Conservation (phyloP, 805 yeast genomes). For the Kazachstania viticola region DNA sequence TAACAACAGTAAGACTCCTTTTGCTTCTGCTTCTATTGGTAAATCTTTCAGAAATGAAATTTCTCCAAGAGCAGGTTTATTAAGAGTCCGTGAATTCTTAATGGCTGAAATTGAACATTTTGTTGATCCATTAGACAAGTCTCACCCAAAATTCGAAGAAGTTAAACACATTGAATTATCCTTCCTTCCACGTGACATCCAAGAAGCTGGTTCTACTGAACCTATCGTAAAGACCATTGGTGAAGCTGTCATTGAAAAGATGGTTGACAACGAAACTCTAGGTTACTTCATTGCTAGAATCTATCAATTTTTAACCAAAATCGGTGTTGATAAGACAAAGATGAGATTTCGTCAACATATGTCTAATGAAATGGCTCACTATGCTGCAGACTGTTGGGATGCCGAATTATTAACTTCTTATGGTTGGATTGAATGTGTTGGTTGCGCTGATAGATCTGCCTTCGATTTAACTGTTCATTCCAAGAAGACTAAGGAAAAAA, state of each 20-base stretch:
- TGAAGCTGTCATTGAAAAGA: conserved; percentile 76
- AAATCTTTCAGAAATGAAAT: conserved; percentile 98
- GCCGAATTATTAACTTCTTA: conserved; percentile 91
- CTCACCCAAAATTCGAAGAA: conserved; percentile 68
- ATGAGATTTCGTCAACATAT: conserved; percentile 97
- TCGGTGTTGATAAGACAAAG: conserved; percentile 79
- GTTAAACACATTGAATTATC: conserved; percentile 61
- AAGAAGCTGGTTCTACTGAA: conserved; percentile 72
- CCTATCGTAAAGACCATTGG: conserved; percentile 61
- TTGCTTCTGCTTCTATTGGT: conserved; percentile 98
- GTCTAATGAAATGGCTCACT: conserved; percentile 99
- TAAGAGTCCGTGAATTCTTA: conserved; percentile 95
- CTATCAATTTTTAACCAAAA: conserved; percentile 66
- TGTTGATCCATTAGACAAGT: conserved; percentile 85
- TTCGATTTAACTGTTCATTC: conserved; percentile 93
- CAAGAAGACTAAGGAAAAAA: conserved; percentile 87
- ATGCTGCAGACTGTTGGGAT: conserved; percentile 99
- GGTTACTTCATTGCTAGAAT: conserved; percentile 96
- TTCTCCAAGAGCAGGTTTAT: conserved; percentile 93
- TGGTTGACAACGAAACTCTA: conserved; percentile 93
- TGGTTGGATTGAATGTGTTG: conserved; percentile 99
- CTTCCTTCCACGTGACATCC: conserved; percentile 79
- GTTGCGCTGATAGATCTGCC: conserved; percentile 99
- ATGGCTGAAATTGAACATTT: conserved; percentile 99
- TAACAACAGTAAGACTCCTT: conserved; percentile 95